Evolutionary conservation across 2,329 filamentous ascomycete species (phyloP), one percentile per base, ranked within the genome.

Genomic region (Aciculosporium take): DNA sequence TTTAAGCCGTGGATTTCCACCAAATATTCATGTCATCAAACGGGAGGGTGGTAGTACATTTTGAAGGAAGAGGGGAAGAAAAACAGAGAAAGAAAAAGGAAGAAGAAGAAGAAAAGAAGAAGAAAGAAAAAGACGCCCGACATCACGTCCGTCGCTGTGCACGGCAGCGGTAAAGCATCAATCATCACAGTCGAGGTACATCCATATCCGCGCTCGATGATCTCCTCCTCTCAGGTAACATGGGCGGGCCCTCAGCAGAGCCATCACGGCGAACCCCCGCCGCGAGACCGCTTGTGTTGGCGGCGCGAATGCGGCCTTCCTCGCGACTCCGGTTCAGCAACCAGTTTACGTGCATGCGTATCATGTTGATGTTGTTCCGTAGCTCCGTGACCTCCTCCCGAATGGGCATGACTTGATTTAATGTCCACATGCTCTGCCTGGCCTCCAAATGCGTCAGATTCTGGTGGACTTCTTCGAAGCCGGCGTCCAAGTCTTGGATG

Each of bases 321-420:
- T 71, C 67, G 8, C 68, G 57, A 44, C 66, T 66, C 46, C 67
- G 63, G 45, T 71, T 72, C 54, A 75, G 66, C 23, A 76, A 62
- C 71, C 71, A 75, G 43, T 70, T 69, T 34, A 75, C 68, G 47
- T 76, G 71, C 71, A 76, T 75, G 41, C 68, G 66, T 33, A 76
- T 64, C 49, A 74, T 69, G 39, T 72, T 72, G 45, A 74, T 61
- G 48, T 68, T 74, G 56, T 69, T 74, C 33, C 68, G 63, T 32
- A 76, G 60, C 53, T 79, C 75, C 4, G 69, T 67, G n/a, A 79
- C 66, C 55, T 78, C 72, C 44, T 79, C 74, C 43, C 75, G 73
- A 45, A 79, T 69, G 7, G 71, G 73, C 51, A 76, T 66, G 5
- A 74, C 70, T 54, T 79, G 72, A 49, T 76, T 78, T 51, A 79